Base-by-base conservation (phyloP, 768 basidiomycete genomes). In the Neoboletus brunneissimus region DNA sequence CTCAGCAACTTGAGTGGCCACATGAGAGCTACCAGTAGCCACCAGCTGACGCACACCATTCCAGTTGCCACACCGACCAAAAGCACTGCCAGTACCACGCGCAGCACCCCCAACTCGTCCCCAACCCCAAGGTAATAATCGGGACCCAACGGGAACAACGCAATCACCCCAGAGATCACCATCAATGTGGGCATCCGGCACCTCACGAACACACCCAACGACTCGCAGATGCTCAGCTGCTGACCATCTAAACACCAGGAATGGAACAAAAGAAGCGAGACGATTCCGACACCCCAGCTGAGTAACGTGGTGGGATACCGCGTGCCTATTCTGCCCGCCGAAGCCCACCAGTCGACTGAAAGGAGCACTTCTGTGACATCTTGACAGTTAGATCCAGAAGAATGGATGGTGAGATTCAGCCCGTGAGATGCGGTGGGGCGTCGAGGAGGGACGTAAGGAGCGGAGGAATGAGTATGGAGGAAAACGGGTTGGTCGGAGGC, bases 281-380 rank as follows among this genome's bases (percentile, higher is more conserved):
- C 81, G n/a, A 91, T 71, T 5, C 89, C 92, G 2, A 88, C 74
- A 3, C 85, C 78, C 88, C 94, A 97, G 27, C 81, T 80, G 4
- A 86, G 75, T 0, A 90, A 63, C 2, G 86, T 85, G 32, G 83
- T 86, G 46, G 87, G 81, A 73, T 92, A 98, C 23, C 96, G 79
- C 18, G 85, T 75, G 1, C 85, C 84, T 69, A 84, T 79, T 37
- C 88, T 79, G 2, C 90, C 91, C 7, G 91, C 55, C 2, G 87
- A 91, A 11, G 81, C 77, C 69, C 77, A 75, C 84, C 86, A 85
- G 66, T 94, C 90, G 8, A 96, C 66, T 15, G 73, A 71, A n/a
- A 96, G 66, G 2, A 68, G 62, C 4, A 94, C 60, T 5, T 59
- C 16, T 35, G 67, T 58, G 40, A 66, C 71, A 35, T 59, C 66